Base-by-base conservation (phyloP, 768 basidiomycete species). In the Coprinellus aureogranulatus region DNA sequence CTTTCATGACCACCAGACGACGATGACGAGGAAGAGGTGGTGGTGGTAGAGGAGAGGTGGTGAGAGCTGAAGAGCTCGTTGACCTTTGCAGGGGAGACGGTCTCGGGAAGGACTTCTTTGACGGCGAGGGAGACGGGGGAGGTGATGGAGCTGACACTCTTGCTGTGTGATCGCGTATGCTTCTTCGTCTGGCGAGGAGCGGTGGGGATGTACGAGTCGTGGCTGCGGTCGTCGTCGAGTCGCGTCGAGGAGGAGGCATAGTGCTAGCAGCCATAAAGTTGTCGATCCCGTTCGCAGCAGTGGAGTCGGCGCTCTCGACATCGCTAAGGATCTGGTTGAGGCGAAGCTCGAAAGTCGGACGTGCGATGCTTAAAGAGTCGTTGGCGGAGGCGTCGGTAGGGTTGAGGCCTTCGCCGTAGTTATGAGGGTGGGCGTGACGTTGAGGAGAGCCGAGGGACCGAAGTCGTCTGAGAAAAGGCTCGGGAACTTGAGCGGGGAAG, bases 341-440 rank as follows among this genome's bases (percentile, higher is more conserved):
- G 4, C 88, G 87, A 26, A 92, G 83, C 67, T 93, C 90, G 65
- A 92, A 92, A 42, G 92, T 92, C 0, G 90, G 92, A 11, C 90
- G 84, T 9, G 75, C 68, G 60, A 92, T 84, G 70, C 80, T 80
- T 65, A 90, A 81, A 31, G 78, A 73, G 56, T 84, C 80, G 20
- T 81, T 75, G 23, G 81, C 75, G 57, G 68, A 65, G 20, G 75
- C 66, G 40, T 72, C 71, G 60, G 76, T 72, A 58, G 75, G 67
- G 65, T 74, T 81, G 64, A 86, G 77, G 48, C 85, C 89, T 72
- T 92, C 90, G 54, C 89, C 90, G 69, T 92, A 92, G 65, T 84
- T 89, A 87, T 82, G 34, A 84, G 69, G n/a, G 88, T 83, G 1
- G 88, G 89, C 28, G 85, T 73, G 2, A 85, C 79, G 64, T 81